These are phyloP conservation scores for Rugonectria rugulosa DNA, from an alignment of 2,329 filamentous ascomycete species.

Conservation along the genomic window DNA sequence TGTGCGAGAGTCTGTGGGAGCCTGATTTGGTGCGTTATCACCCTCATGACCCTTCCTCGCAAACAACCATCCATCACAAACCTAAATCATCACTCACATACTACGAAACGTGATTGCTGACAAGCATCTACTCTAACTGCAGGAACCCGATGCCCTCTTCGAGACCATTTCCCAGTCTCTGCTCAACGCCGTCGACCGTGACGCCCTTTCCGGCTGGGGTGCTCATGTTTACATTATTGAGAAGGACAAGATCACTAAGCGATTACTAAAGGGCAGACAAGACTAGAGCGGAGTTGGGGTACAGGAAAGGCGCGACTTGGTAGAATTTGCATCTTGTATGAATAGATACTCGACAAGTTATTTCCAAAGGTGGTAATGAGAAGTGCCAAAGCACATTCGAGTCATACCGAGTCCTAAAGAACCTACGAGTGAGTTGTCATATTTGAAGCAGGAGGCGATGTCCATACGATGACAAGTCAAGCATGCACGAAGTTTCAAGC, in stretches of 20 bases:
- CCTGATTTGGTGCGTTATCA: constrained; percentile 82
- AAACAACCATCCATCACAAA: neutral
- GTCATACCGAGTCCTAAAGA: constrained; percentile 10
- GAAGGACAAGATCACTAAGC: constrained; percentile 99
- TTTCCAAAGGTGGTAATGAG: constrained; percentile 37
- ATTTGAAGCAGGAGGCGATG: constrained; percentile 2
- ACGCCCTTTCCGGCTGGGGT: constrained; percentile 97
- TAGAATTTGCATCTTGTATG: constrained; percentile 43
- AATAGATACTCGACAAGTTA: constrained; percentile 43
- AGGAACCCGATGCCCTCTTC: constrained; percentile 91
- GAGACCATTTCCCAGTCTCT: constrained; percentile 97
- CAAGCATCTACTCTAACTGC: neutral
- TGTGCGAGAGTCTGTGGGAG: constrained; percentile 98
- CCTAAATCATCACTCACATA: no score
- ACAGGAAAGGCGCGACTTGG: constrained; percentile 19
- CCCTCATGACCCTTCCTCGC: neutral
- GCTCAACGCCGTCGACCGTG: constrained; percentile 94
- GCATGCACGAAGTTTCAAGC: neutral
- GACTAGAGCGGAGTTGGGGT: constrained; percentile 63
- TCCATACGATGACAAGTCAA: neutral
- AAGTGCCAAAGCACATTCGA: constrained; percentile 33
- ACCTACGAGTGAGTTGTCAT: neutral
- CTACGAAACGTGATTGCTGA: constrained; percentile 31
- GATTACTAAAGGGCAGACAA: constrained; percentile 96
- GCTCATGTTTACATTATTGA: constrained; percentile 99